Conservation (phyloP, 2,329 filamentous ascomycete genomes). For the Davidsoniella australis region DNA sequence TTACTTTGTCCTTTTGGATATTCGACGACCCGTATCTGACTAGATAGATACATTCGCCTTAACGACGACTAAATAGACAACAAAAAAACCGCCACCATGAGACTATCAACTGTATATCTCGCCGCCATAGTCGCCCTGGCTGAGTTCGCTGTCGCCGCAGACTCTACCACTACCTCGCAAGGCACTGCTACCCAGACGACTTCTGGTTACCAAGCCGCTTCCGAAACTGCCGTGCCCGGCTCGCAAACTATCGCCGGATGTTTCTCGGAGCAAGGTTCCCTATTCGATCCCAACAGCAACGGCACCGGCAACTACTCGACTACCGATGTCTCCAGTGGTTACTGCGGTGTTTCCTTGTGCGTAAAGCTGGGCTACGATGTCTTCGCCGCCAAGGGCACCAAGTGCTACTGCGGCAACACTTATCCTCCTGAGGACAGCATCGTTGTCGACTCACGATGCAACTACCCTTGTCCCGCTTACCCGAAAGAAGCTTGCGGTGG, state of each 20-base stretch:
- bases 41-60: background rate
- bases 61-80: background rate
- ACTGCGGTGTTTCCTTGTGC: slow-evolving; percentile 26
- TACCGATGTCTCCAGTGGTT: slow-evolving; percentile 21
- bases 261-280: slow-evolving; percentile 27
- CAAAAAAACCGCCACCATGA: slow-evolving; percentile 5
- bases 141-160: background rate
- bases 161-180: background rate
- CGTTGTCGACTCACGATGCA: slow-evolving; percentile 43
- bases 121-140: background rate
- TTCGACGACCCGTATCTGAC: background rate
- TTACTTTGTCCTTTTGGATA: background rate
- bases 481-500: slow-evolving; percentile 40
- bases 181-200: slow-evolving; percentile 17
- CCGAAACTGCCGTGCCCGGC: slow-evolving; percentile 21
- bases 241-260: slow-evolving; percentile 33
- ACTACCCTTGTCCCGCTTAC: slow-evolving; percentile 47
- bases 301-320: slow-evolving; percentile 13
- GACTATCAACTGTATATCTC: slow-evolving; percentile 7
- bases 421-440: slow-evolving; percentile 42
- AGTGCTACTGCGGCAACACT: slow-evolving; percentile 57
- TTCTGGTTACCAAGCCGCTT: slow-evolving; percentile 17
- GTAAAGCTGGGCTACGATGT: slow-evolving; percentile 32
- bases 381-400: slow-evolving; percentile 42
- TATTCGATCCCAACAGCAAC: slow-evolving; percentile 16